Evolutionary conservation across 2,329 filamentous ascomycete species (phyloP).

Genomic region (Epicoccum nigrum): DNA sequence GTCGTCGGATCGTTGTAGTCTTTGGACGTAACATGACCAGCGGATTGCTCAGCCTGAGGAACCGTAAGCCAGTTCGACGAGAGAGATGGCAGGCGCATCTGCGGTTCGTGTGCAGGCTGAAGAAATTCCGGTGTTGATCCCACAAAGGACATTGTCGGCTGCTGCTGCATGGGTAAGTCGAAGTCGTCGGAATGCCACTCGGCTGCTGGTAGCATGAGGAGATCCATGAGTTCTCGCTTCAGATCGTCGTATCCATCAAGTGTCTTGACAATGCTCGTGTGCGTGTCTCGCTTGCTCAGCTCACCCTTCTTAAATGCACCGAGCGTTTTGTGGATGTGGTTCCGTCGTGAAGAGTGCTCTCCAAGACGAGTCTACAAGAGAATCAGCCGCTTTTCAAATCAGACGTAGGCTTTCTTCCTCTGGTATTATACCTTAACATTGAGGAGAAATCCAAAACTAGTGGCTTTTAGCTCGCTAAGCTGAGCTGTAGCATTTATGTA

Average conservation of each 20-base stretch:
- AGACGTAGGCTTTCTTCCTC: not conserved
- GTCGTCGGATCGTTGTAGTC: not conserved
- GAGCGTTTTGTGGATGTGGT: conserved; percentile 24
- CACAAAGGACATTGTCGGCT: not conserved
- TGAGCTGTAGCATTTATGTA: conserved; percentile 5
- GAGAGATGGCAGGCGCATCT: conserved; percentile 26
- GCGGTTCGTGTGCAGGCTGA: conserved; percentile 33
- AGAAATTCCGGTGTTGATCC: conserved; percentile 27
- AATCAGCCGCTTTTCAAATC: not conserved
- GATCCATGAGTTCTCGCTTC: conserved; percentile 26
- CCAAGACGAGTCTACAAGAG: conserved; percentile 33
- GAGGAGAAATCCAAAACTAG: conserved; percentile 25
- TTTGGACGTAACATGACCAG: not conserved
- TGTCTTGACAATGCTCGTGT: conserved; percentile 24
- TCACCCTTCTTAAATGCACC: conserved; percentile 22
- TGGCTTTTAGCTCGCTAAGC: not conserved
- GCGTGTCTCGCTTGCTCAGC: conserved; percentile 30
- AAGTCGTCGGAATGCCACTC: conserved; percentile 31
- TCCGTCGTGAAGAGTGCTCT: conserved; percentile 25
- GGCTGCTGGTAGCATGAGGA: conserved; percentile 34
- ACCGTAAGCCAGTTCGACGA: conserved; percentile 20
- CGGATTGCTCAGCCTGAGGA: not conserved
- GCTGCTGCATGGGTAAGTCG: conserved; percentile 6
- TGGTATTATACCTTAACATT: conserved; percentile 24
- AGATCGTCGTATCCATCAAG: conserved; percentile 30